phyloP scores from a whole-genome alignment of 805 yeast genomes.

The Yarrowia sp. region DNA sequence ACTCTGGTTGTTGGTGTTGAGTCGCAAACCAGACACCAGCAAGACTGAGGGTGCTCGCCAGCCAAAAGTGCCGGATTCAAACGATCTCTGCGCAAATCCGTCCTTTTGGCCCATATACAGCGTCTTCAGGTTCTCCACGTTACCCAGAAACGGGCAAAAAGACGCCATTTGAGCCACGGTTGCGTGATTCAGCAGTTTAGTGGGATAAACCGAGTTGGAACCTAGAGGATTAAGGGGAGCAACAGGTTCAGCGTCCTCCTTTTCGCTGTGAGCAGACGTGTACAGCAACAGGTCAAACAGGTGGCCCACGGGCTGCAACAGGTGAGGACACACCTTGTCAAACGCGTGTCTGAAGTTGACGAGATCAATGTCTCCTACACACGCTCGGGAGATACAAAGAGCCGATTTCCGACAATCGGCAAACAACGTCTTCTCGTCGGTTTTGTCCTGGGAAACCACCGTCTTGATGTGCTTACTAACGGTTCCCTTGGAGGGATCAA shows the following conservation, averaged over 20 bases:
- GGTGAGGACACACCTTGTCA: conserved; percentile 49
- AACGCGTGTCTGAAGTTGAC: conserved; percentile 43
- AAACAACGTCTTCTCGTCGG: conserved; percentile 9
- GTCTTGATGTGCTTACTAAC: conserved; percentile 13
- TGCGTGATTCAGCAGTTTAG: conserved; percentile 53
- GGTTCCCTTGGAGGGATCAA: conserved; percentile 24
- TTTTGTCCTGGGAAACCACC: conserved; percentile 14
- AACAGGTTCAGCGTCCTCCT: conserved; percentile 40
- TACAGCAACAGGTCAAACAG: conserved; percentile 56
- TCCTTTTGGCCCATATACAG: conserved; percentile 75
- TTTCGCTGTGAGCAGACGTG: conserved; percentile 42
- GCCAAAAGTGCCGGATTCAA: conserved; percentile 82
- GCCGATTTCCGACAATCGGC: conserved; percentile 4
- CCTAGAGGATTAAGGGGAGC: neutral
- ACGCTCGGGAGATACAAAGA: conserved; percentile 11
- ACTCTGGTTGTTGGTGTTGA: conserved; percentile 27
- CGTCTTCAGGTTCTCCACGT: conserved; percentile 54
- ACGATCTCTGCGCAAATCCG: conserved; percentile 88
- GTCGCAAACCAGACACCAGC: conserved; percentile 66
- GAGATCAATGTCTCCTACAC: conserved; percentile 8
- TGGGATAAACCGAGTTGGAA: conserved; percentile 44
- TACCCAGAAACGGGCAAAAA: conserved; percentile 47
- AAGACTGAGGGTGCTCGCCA: conserved; percentile 89
- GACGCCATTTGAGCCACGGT: conserved; percentile 55
- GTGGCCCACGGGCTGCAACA: conserved; percentile 56